Percentiles rank a stretch among this genome's conserved stretches.
Evolutionary conservation across 129 eudicot species (phyloP).

Genomic region (Deinandra increscens): DNA sequence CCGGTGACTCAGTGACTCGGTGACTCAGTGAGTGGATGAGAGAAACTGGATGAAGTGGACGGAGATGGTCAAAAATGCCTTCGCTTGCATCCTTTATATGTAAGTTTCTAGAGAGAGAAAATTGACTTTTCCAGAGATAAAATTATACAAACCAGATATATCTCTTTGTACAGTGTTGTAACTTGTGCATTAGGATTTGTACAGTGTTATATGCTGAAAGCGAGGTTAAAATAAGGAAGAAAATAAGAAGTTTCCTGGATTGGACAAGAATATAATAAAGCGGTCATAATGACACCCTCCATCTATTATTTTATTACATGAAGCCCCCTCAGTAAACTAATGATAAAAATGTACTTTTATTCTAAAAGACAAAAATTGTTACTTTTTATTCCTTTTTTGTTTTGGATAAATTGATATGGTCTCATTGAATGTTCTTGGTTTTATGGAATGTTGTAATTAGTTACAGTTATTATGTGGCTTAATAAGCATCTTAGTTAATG

Average conservation of each 20-base stretch:
- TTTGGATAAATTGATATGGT: background rate
- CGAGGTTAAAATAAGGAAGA: slow-evolving; percentile 21
- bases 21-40: slow-evolving; percentile 21
- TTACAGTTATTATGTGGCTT: slow-evolving; percentile 5
- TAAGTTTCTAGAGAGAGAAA: slow-evolving; percentile 19
- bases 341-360: background rate
- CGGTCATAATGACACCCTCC: slow-evolving; percentile 10
- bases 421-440: slow-evolving; percentile 20
- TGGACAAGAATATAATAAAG: slow-evolving; percentile 38
- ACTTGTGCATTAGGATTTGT: background rate
- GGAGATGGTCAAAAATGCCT: slow-evolving; percentile 6
- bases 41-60: background rate
- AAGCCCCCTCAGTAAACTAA: slow-evolving; percentile 3
- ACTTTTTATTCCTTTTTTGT: no score
- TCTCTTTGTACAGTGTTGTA: background rate
- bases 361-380: background rate
- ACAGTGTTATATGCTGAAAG: background rate
- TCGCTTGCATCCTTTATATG: slow-evolving; percentile 14
- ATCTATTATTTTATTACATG: background rate
- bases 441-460: slow-evolving; percentile 2
- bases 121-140: slow-evolving; percentile 8
- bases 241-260: slow-evolving; percentile 28
- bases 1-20: no score
- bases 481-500: slow-evolving; percentile 20
- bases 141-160: background rate